A percentile compares a stretch with the other conserved stretches of the same genome.
These are phyloP conservation scores for Botrytis fragariae DNA, from an alignment of 2,329 filamentous ascomycete species.

Conservation along the genomic window DNA sequence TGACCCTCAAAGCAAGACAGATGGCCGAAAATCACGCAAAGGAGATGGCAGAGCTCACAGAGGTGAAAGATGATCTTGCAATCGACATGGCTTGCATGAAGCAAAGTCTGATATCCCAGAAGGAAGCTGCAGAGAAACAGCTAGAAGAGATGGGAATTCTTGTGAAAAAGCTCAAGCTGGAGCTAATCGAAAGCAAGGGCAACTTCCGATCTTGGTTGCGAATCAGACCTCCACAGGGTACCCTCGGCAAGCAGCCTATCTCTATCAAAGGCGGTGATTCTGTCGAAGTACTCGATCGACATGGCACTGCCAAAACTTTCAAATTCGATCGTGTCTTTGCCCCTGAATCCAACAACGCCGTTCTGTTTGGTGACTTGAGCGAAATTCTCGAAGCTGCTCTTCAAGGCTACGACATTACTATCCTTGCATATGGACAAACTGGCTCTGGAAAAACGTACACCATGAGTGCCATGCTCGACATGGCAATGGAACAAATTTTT, in stretches of 20 bases:
- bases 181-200: background rate
- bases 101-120: background rate
- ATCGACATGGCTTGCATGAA: background rate
- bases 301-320: conserved; percentile 74
- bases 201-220: conserved; percentile 2
- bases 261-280: background rate
- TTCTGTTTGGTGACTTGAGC: conserved; percentile 93
- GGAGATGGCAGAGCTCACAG: background rate
- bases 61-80: background rate
- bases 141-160: background rate
- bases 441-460: conserved; percentile 96
- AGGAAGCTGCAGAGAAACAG: background rate
- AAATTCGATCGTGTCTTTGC: conserved; percentile 92
- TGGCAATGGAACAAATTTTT: conserved; percentile 90
- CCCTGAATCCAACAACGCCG: conserved; percentile 71
- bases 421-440: conserved; percentile 97
- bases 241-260: background rate
- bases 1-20: background rate
- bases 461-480: conserved; percentile 96
- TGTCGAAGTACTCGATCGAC: background rate
- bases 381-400: conserved; percentile 94
- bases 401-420: conserved; percentile 97
- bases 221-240: background rate
- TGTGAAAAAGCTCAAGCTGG: background rate
- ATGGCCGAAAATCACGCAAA: background rate